Base-by-base conservation (phyloP, 495 filamentous ascomycete genomes). In the Aspergillus indologenus region DNA sequence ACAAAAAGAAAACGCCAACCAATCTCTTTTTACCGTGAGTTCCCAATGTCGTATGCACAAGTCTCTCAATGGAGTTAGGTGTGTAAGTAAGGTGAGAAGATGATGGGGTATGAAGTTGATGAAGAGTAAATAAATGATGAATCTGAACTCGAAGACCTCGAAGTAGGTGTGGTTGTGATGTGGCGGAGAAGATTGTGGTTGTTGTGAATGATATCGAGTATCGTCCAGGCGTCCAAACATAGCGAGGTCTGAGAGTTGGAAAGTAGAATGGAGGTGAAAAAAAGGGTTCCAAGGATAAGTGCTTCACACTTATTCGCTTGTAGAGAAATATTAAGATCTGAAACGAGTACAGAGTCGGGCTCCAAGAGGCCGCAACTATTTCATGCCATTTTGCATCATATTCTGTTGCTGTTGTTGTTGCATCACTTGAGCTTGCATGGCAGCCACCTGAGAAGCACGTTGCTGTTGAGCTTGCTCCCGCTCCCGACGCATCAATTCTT, bases 361-460 rank as follows among this genome's bases (percentile, higher is more conserved):
- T 45, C 46, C 53, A 31, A 53, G 34, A 48, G 34, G 22, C 40
- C 15, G 24, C 14, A 29, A 43, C 67, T 63, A 75, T 43, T 71
- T 74, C 73, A 77, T 76, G 21, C 74, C 75, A 59, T 75, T 75
- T 42, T 77, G 74, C 78, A 75, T 78, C 71, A 78, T 77, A 53
- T 73, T 75, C 54, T 79, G 75, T 26, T 75, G 70, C 53, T 76
- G 77, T 57, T 81, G 76, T 43, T 64, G 65, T 56, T 77, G 72
- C 60, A 70, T 59, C 26, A 65, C 68, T 53, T 78, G 75, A 51
- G 71, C 74, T 50, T 79, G 68, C 45, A 71, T 68, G 0, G 69
- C 46, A 61, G 54, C 6, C 76, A 72, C 29, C 50, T 71, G 58
- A 65, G 74, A 43, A 74, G 71, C 51, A 58, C 72, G 58, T 55